phyloP scores from a whole-genome alignment of 2,329 filamentous ascomycete species.

The Davidsoniella eucalypti region DNA sequence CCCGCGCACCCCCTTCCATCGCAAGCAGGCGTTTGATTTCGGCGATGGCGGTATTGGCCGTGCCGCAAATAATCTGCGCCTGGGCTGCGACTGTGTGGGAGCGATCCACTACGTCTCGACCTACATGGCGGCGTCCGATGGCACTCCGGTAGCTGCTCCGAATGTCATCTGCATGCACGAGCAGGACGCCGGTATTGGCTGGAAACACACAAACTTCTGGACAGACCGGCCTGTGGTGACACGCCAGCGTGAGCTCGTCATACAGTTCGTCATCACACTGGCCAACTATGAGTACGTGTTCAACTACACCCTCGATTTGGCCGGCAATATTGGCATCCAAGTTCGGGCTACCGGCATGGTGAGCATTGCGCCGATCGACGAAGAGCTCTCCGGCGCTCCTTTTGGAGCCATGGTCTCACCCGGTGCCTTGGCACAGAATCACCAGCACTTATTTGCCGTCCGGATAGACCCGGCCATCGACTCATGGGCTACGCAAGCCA shows the following conservation, averaged over 20 bases:
- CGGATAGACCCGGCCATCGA: conserved; percentile 51
- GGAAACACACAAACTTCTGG: conserved; percentile 58
- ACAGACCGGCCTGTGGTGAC: conserved; percentile 44
- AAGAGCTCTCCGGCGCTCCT: conserved; percentile 29
- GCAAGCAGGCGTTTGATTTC: conserved; percentile 58
- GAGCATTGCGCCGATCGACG: conserved; percentile 40
- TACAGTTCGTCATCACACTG: conserved; percentile 53
- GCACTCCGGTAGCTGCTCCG: conserved; percentile 32
- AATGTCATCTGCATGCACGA: conserved; percentile 55
- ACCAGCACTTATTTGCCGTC: conserved; percentile 53
- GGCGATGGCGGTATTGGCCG: conserved; percentile 52
- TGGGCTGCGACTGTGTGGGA: conserved; percentile 57
- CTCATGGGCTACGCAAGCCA: conserved; percentile 26
- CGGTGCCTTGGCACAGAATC: conserved; percentile 49
- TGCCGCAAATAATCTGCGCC: conserved; percentile 48
- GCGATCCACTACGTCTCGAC: conserved; percentile 48
- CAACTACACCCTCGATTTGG: conserved; percentile 40
- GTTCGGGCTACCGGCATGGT: conserved; percentile 51
- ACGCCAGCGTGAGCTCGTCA: conserved; percentile 43
- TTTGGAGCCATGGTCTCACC: conserved; percentile 48
- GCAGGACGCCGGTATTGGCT: conserved; percentile 52
- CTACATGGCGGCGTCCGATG: conserved; percentile 34
- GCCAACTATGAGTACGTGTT: conserved; percentile 53
- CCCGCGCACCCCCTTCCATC: conserved; percentile 45
- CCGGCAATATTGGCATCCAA: conserved; percentile 44